Base-by-base conservation (phyloP, 2,329 filamentous ascomycete species). In the Endothia cerciana region DNA sequence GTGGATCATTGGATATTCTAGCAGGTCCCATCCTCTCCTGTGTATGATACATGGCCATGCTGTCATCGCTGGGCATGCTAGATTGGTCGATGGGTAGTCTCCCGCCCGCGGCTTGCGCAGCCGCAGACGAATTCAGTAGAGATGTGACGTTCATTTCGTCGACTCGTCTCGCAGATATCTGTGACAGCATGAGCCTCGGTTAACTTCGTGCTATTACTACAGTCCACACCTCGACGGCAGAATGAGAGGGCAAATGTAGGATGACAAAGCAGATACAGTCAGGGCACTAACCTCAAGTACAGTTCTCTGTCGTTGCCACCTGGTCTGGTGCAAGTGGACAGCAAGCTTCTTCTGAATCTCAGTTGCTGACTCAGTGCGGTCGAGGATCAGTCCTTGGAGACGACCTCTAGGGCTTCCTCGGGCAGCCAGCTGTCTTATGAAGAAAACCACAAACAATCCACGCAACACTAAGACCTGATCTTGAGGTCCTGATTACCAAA, bases 141-240 rank as follows among this genome's bases (percentile, higher is more conserved):
- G 77, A 77, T 17, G 74, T 79, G 59, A 82, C 77, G 67, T 82
- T 77, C 80, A 82, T 68, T 55, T 53, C 4, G 64, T 40, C 22
- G n/a, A 41, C 40, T 58, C 40, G 25, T 41, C 25, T 60, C 55
- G 22, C 40, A 30, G 38, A n/a, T 43, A 57, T 60, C 66, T 63
- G 30, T 45, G 22, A 10, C 1, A n/a, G 11, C n/a, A 40, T 68
- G n/a, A 66, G 64, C 25, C 22, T 53, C 10, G 17, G 4, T 33
- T 19, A n/a, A 30, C 36, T 22, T 33, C 19, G n/a, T 19, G 33
- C 53, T 51, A 4, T 28, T 17, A 30, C 13, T 4, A 28, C 22
- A 51, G 1, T 51, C 25, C 25, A 28, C 6, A 4, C 30, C n/a
- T 41, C 30, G 33, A 15, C 30, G 41, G 25, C 10, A 43, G 22